phyloP scores from a whole-genome alignment of 108 stramenopile species.

The Skeletonema tropicum region DNA sequence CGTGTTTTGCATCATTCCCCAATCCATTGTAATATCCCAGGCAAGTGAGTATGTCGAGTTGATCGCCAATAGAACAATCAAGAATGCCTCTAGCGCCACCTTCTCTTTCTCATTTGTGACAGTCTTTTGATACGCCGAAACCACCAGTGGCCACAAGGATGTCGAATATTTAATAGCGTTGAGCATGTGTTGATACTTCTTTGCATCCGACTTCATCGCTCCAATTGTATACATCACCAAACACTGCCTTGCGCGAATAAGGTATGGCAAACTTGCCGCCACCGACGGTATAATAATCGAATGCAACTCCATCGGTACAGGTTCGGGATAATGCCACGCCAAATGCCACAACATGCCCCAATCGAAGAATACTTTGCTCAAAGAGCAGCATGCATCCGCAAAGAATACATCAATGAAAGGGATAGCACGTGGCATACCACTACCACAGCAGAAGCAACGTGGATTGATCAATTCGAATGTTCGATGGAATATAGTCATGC shows the following conservation, averaged over 20 bases:
- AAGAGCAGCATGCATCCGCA: constrained; percentile 86
- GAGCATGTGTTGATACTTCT: constrained; percentile 71
- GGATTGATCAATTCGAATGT: constrained; percentile 75
- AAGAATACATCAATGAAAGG: constrained; percentile 89
- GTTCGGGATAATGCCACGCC: constrained; percentile 82
- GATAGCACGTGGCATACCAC: constrained; percentile 56
- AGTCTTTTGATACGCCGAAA: constrained; percentile 83
- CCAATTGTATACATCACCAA: constrained; percentile 82
- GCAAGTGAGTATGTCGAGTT: constrained; percentile 79
- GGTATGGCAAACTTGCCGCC: constrained; percentile 76
- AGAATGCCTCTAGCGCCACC: constrained; percentile 47
- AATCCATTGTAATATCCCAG: constrained; percentile 83
- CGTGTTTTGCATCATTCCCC: constrained; percentile 87
- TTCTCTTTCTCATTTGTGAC: constrained; percentile 43
- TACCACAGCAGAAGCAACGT: constrained; percentile 62
- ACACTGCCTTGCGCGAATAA: constrained; percentile 87
- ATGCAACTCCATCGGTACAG: constrained; percentile 65
- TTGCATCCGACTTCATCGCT: constrained; percentile 65
- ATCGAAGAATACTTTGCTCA: constrained; percentile 89
- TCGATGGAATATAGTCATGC: constrained; percentile 60
- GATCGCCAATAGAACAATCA: constrained; percentile 70
- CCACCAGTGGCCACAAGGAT: constrained; percentile 70
- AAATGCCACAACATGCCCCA: constrained; percentile 86
- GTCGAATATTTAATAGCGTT: constrained; percentile 88
- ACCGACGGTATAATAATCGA: constrained; percentile 75